Percentiles rank a stretch among this genome's conserved stretches.
phyloP scores from a whole-genome alignment of 2,329 filamentous ascomycete genomes.

The Tolypocladium tundrense region DNA sequence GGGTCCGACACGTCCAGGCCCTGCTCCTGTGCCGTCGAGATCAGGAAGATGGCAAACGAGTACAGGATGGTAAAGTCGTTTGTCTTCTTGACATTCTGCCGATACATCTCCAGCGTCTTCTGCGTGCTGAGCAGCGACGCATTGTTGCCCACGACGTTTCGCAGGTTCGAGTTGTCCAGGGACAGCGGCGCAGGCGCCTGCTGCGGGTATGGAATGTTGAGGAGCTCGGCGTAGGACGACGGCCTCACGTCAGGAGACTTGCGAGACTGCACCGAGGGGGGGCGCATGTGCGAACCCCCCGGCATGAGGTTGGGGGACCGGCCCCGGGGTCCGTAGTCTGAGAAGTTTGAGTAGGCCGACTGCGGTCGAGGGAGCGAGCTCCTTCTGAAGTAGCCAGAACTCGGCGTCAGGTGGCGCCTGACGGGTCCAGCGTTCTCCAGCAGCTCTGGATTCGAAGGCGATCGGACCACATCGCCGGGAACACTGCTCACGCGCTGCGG shows the following conservation, averaged over 20 bases:
- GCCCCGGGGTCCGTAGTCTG: constrained; percentile 56
- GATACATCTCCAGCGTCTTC: constrained; percentile 96
- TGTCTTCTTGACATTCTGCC: constrained; percentile 94
- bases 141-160: constrained; percentile 73
- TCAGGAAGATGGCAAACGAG: constrained; percentile 90
- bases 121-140: constrained; percentile 83
- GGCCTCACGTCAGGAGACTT: constrained; percentile 45
- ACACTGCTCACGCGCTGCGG: constrained; percentile 30
- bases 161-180: constrained; percentile 73
- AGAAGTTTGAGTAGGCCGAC: constrained; percentile 66
- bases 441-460: constrained; percentile 41
- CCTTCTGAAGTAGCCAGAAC: constrained; percentile 40
- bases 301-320: constrained; percentile 44
- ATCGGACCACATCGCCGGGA: constrained; percentile 30
- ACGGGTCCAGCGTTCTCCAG: constrained; percentile 39
- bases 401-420: constrained; percentile 54
- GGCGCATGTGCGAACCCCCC: constrained; percentile 32
- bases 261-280: constrained; percentile 38
- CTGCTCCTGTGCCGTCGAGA: constrained; percentile 77
- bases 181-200: constrained; percentile 56
- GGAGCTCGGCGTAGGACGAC: constrained; percentile 47
- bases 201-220: constrained; percentile 69
- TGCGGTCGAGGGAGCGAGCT: constrained; percentile 57
- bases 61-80: constrained; percentile 86
- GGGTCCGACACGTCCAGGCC: constrained; percentile 43